Evolutionary conservation across 305 asterid genomes (phyloP), one percentile per base, ranked within the genome.

Genomic region (Coffea humblotiana): DNA sequence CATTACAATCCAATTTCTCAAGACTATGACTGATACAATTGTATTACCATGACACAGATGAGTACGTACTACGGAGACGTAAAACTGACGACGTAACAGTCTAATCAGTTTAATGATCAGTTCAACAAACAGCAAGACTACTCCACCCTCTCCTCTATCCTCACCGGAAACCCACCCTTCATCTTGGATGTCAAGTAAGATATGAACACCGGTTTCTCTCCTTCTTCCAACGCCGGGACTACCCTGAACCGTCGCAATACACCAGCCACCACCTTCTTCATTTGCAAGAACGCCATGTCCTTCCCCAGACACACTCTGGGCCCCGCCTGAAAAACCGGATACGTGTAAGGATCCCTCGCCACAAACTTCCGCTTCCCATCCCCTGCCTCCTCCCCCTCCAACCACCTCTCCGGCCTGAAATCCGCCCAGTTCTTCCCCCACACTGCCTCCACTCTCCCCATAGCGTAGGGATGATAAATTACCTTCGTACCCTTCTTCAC

Each of bases 151-250:
- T 78, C 89, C 13, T 82, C 83, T 27, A 88, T 88, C 79, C 83
- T 86, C 48, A 90, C 92, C 10, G 87, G 91, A 51, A 89, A 89
- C 71, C 92, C 92, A 47, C 90, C 91, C 79, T 83, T 80, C 92
- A 89, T 89, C 72, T 82, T 88, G 1, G 90, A 80, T 0, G 92
- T 84, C 60, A 89, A 68, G 66, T 75, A 82, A 8, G 89, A 51
- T 18, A 78, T 7, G 49, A 73, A 86, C 6, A 47, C 82, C 6
- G 91, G 93, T 78, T 81, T 86, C 25, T 0, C 77, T 35, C 88
- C 89, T 40, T 87, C 81, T 72, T 75, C 88, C 81, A 16, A 78
- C 73, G 63, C 90, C 58, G 91, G 89, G 70, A 73, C 77, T 48
- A 90, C 89, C 88, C 76, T 87, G 76, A 90, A 91, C 80, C 81